Percentiles rank a stretch among this genome's conserved stretches.
These are phyloP conservation scores for Vicia villosa DNA, from an alignment of 306 rosid genomes.

Conservation along the genomic window DNA sequence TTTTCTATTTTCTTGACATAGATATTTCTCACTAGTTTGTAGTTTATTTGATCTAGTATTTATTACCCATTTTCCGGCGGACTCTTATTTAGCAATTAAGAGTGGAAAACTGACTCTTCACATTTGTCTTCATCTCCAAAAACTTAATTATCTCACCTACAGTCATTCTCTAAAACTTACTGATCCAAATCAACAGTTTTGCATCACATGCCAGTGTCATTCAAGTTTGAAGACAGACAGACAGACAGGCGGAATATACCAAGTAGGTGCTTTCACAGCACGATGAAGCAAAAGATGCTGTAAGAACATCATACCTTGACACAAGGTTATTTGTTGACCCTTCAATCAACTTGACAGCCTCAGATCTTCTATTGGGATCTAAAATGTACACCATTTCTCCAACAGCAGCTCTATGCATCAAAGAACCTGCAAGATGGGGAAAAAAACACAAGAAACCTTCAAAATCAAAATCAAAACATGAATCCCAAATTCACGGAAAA, in stretches of 20 bases:
- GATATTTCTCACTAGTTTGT: neutral
- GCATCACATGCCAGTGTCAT: neutral
- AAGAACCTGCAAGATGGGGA: constrained; percentile 60
- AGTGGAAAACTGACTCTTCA: neutral
- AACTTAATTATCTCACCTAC: constrained; percentile 5
- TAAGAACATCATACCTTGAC: constrained; percentile 54
- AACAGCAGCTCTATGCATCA: constrained; percentile 92
- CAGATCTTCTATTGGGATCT: constrained; percentile 67
- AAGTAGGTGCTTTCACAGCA: constrained; percentile 10
- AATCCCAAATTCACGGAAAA: neutral
- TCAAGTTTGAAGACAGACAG: constrained; percentile 12
- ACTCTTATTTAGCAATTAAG: neutral
- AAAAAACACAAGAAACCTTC: constrained; percentile 15
- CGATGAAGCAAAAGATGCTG: constrained; percentile 1
- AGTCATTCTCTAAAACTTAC: neutral
- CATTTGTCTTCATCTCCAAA: constrained; percentile 25
- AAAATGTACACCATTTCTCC: constrained; percentile 76
- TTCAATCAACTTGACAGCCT: constrained; percentile 82
- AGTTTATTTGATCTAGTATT: neutral
- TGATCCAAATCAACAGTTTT: neutral
- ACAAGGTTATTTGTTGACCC: constrained; percentile 63
- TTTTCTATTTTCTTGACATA: neutral
- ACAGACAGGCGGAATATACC: neutral
- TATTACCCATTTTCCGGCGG: neutral
- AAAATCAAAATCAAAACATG: constrained; percentile 19